These are phyloP conservation scores for Tuber borchii DNA, from an alignment of 495 filamentous ascomycete species.

Conservation along the genomic window DNA sequence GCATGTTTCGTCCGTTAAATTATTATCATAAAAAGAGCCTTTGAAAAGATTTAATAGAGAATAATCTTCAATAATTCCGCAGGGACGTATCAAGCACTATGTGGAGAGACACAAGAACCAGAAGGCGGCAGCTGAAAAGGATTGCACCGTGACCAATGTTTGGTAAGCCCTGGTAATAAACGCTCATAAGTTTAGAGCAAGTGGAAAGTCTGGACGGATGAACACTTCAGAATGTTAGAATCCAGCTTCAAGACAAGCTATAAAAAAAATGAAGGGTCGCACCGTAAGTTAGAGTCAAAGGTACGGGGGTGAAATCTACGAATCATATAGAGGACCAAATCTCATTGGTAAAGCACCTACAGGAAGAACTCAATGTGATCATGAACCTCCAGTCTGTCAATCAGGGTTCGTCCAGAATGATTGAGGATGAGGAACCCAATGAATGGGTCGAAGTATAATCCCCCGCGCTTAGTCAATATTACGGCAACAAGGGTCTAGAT, in stretches of 20 bases:
- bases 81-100: slow-evolving; percentile 18
- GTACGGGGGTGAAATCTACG: slow-evolving; percentile 26
- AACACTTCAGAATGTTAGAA: slow-evolving; percentile 6
- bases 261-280: slow-evolving; percentile 14
- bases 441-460: slow-evolving; percentile 36
- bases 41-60: slow-evolving; percentile 13
- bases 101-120: slow-evolving; percentile 11
- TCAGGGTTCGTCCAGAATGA: slow-evolving; percentile 34
- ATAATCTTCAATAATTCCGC: slow-evolving; percentile 20
- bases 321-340: slow-evolving; percentile 32
- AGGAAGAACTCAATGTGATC: slow-evolving; percentile 37
- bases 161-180: slow-evolving; percentile 9
- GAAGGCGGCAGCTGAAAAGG: slow-evolving; percentile 28
- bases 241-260: slow-evolving; percentile 27
- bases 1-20: slow-evolving; percentile 11
- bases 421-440: slow-evolving; percentile 32
- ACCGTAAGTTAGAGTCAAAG: slow-evolving; percentile 8
- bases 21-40: too few species aligned
- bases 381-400: slow-evolving; percentile 40
- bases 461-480: slow-evolving; percentile 33
- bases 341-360: slow-evolving; percentile 34
- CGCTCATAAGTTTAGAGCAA: slow-evolving; percentile 44
- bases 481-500: slow-evolving; percentile 33
- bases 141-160: slow-evolving; percentile 27
- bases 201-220: slow-evolving; percentile 51